These are phyloP conservation scores for Nitzschia sp. DNA, from an alignment of 108 stramenopile species.

Conservation along the genomic window DNA sequence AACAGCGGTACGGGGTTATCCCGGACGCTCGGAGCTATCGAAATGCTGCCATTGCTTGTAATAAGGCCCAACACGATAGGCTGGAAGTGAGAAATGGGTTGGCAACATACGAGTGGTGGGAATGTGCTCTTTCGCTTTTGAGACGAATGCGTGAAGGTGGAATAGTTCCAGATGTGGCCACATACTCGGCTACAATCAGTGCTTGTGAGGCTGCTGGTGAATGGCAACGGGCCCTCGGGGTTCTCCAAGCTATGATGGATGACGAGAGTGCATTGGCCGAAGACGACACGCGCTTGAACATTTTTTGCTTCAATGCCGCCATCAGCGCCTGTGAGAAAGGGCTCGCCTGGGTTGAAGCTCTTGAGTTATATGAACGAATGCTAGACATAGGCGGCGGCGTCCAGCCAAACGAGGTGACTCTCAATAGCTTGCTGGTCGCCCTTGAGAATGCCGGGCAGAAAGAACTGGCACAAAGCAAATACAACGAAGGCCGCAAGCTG, in stretches of 20 bases:
- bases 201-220: conserved; percentile 76
- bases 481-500: conserved; percentile 51
- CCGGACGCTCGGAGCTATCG: conserved; percentile 60
- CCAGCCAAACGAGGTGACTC: conserved; percentile 63
- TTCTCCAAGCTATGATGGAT: conserved; percentile 56
- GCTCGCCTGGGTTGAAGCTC: conserved; percentile 78
- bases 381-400: conserved; percentile 30
- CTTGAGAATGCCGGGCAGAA: conserved; percentile 67
- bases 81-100: neutral
- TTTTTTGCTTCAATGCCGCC: conserved; percentile 79
- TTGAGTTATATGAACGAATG: conserved; percentile 70
- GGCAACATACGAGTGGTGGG: conserved; percentile 66
- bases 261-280: neutral
- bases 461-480: conserved; percentile 64
- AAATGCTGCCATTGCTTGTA: conserved; percentile 74
- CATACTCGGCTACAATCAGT: conserved; percentile 66
- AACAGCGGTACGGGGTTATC: conserved; percentile 32
- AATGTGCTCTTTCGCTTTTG: conserved; percentile 64
- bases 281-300: conserved; percentile 36
- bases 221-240: conserved; percentile 79
- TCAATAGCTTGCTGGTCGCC: conserved; percentile 67
- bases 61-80: conserved; percentile 67
- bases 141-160: conserved; percentile 73
- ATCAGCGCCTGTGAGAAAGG: conserved; percentile 79
- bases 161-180: conserved; percentile 59